Evolutionary conservation across 2,329 filamentous ascomycete species (phyloP).

Genomic region (Paraphoma sp.): DNA sequence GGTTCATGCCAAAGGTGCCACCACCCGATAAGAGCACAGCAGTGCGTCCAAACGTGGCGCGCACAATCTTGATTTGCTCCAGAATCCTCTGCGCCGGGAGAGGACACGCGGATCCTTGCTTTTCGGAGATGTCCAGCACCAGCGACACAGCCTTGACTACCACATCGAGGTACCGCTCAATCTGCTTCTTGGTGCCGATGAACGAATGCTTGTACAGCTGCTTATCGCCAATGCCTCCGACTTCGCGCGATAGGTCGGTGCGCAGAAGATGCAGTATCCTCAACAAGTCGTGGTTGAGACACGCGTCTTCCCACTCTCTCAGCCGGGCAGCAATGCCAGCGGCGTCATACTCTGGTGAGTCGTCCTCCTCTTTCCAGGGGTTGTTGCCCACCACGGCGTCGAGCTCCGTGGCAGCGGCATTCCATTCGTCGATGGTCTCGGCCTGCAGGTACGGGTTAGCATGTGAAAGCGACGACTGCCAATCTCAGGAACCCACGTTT

Average conservation of each 20-base stretch:
- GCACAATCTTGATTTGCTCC: conserved; percentile 73
- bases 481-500: conserved; percentile 59
- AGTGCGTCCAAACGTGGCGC: conserved; percentile 84
- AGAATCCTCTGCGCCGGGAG: conserved; percentile 67
- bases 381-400: conserved; percentile 82
- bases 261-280: conserved; percentile 82
- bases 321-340: conserved; percentile 73
- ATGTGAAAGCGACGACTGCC: conserved; percentile 29
- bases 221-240: conserved; percentile 86
- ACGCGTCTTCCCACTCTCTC: conserved; percentile 75
- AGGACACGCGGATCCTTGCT: conserved; percentile 55
- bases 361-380: conserved; percentile 75
- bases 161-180: conserved; percentile 85
- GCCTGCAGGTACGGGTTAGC: conserved; percentile 59
- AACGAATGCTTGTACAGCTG: conserved; percentile 84
- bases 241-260: conserved; percentile 78
- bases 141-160: conserved; percentile 76
- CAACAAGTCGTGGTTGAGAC: conserved; percentile 72
- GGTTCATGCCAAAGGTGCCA: conserved; percentile 89
- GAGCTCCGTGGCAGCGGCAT: conserved; percentile 74
- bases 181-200: conserved; percentile 83
- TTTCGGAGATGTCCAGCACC: conserved; percentile 68
- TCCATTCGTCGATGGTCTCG: conserved; percentile 74
- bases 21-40: conserved; percentile 84
- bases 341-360: conserved; percentile 74